Conservation (phyloP, 441 rosid genomes). For the Gossypium schwendimanii region DNA sequence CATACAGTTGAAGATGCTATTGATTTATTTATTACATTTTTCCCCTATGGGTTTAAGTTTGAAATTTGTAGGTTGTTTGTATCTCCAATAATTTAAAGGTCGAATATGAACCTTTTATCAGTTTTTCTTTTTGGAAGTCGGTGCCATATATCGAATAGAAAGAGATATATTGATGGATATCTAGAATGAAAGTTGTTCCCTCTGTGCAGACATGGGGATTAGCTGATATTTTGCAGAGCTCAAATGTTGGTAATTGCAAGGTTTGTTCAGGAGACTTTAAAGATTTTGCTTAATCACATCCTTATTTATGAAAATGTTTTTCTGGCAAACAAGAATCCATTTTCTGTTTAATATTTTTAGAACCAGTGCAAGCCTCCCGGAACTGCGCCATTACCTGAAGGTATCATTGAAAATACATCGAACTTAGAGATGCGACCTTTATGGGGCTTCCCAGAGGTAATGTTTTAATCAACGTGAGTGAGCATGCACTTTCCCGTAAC, state of each 20-base stretch:
- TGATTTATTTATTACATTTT: neutral
- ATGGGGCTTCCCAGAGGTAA: constrained; percentile 54
- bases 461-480: neutral
- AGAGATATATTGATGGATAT: neutral
- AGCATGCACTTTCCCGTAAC: neutral
- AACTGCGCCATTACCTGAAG: constrained; percentile 49
- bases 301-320: neutral
- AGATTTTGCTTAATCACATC: neutral
- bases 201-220: constrained; percentile 39
- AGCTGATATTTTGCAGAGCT: constrained; percentile 19
- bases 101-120: neutral
- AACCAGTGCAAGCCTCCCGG: constrained; percentile 44
- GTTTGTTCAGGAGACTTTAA: constrained; percentile 23
- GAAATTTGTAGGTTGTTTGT: neutral
- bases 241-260: constrained; percentile 30
- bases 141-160: neutral
- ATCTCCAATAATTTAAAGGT: neutral
- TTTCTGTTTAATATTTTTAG: constrained; percentile 27
- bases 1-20: neutral
- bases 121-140: neutral
- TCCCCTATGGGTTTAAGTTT: neutral
- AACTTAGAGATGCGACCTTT: constrained; percentile 58
- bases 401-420: constrained; percentile 39
- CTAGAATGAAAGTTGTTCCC: constrained; percentile 18
- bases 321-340: neutral